These are phyloP conservation scores for Cymbopogon flexuosus DNA, from an alignment of 202 grass and related monocot species.

Conservation along the genomic window DNA sequence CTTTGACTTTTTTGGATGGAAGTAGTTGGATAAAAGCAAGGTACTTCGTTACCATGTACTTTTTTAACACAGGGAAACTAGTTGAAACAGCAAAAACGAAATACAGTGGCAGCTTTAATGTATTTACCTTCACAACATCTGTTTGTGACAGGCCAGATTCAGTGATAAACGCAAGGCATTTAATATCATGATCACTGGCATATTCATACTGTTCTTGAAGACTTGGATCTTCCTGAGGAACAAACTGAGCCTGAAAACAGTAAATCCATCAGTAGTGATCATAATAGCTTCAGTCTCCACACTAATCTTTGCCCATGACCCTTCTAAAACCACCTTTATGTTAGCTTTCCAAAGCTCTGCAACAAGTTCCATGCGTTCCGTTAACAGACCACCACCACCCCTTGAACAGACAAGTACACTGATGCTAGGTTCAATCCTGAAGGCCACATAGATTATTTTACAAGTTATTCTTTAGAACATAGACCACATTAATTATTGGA, in stretches of 20 bases:
- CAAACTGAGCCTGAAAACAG: slow-evolving; percentile 71
- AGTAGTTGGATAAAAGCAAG: neutral
- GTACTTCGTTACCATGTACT: neutral
- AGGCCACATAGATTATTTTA: neutral
- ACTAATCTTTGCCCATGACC: neutral
- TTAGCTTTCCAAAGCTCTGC: slow-evolving; percentile 87
- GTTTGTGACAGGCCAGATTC: slow-evolving; percentile 79
- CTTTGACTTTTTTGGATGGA: too few relatives aligned
- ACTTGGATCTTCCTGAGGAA: slow-evolving; percentile 83
- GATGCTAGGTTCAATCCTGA: slow-evolving; percentile 70
- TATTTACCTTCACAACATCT: slow-evolving; percentile 74
- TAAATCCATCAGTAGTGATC: slow-evolving; percentile 12
- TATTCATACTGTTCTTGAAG: slow-evolving; percentile 97
- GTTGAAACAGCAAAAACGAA: slow-evolving; percentile 7
- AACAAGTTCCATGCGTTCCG: slow-evolving; percentile 83
- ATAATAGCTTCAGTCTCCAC: neutral
- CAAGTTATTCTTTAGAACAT: neutral
- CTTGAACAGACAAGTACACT: slow-evolving; percentile 92
- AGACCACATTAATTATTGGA: neutral
- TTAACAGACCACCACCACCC: slow-evolving; percentile 75
- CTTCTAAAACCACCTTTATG: slow-evolving; percentile 64
- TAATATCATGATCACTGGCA: slow-evolving; percentile 86
- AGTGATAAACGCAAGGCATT: slow-evolving; percentile 84
- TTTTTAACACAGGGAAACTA: neutral
- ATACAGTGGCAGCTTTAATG: slow-evolving; percentile 19